Percentiles rank a stretch among this genome's conserved stretches.
These are phyloP conservation scores for Plasmodium cynomolgi DNA, from an alignment of 169 alveolate genomes.

Conservation along the genomic window DNA sequence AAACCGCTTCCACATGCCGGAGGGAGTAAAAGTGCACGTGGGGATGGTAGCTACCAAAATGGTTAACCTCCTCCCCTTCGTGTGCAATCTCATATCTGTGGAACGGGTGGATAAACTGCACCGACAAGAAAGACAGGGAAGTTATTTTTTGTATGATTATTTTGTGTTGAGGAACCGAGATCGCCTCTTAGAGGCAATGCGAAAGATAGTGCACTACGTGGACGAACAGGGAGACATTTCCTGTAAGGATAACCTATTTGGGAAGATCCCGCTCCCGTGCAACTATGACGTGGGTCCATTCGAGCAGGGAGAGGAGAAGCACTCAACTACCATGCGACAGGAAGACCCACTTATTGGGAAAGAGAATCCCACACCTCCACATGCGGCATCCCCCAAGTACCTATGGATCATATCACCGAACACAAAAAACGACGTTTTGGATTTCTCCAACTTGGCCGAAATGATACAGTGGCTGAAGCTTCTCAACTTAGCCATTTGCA, in stretches of 20 bases:
- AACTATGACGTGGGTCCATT: not conserved
- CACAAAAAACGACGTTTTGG: slow-evolving; percentile 1
- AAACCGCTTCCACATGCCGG: not conserved
- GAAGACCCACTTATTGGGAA: not conserved
- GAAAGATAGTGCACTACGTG: not conserved
- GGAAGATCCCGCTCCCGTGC: slow-evolving; percentile 11
- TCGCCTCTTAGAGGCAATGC: not conserved
- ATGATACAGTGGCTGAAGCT: slow-evolving; percentile 48
- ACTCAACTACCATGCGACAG: not conserved
- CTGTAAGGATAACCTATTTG: not conserved
- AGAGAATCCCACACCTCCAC: not conserved
- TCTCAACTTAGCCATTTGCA: not conserved
- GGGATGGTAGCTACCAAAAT: not conserved
- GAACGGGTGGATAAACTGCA: slow-evolving; percentile 15
- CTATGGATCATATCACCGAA: slow-evolving; percentile 59
- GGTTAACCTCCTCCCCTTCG: slow-evolving; percentile 11
- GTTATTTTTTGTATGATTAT: not conserved
- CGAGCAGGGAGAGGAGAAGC: not conserved
- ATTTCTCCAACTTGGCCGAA: not conserved
- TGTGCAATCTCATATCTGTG: not conserved
- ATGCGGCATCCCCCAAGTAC: not conserved
- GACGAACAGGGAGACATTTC: not conserved
- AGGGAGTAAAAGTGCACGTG: not conserved
- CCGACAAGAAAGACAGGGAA: not conserved
- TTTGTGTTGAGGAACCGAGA: slow-evolving; percentile 6